Conservation (phyloP, 768 basidiomycete genomes). For the Lactarius sanguifluus region DNA sequence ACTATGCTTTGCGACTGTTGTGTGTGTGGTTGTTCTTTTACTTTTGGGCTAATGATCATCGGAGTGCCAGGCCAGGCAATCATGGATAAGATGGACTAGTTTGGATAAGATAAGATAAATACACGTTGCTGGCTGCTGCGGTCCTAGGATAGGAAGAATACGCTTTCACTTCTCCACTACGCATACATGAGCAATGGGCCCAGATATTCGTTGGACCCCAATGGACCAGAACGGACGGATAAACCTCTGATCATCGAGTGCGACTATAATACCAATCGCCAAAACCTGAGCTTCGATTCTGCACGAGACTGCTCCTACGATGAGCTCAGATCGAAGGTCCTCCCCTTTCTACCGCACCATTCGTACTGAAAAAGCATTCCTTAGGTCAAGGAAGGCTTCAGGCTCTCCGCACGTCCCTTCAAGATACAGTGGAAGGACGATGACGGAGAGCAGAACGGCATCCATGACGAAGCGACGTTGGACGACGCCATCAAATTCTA, state of each 20-base stretch:
- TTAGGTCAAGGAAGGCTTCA: constrained; percentile 84
- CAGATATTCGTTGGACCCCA: background rate
- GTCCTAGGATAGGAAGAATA: background rate
- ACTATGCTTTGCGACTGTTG: background rate
- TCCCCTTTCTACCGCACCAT: constrained; percentile 12
- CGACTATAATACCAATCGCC: constrained; percentile 68
- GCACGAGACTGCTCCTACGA: constrained; percentile 79
- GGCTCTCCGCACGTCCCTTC: constrained; percentile 66
- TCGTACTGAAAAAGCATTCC: constrained; percentile 12
- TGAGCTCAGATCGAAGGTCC: constrained; percentile 67
- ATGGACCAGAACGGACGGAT: constrained; percentile 45
- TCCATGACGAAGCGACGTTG: constrained; percentile 72
- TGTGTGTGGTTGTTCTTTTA: background rate
- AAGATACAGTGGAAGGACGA: constrained; percentile 84
- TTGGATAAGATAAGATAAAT: no score
- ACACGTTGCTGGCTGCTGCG: background rate
- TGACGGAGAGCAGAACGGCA: constrained; percentile 73
- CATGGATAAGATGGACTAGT: no score
- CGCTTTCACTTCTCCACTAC: constrained; percentile 2
- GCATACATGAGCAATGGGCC: constrained; percentile 12
- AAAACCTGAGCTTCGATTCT: constrained; percentile 76
- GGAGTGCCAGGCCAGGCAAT: no score
- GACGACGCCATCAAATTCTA: constrained; percentile 89
- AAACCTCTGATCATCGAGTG: constrained; percentile 83
- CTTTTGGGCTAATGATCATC: background rate